Evolutionary conservation across 805 yeast species (phyloP), one percentile per base, ranked within the genome.

Genomic region (Candida sonorensis): DNA sequence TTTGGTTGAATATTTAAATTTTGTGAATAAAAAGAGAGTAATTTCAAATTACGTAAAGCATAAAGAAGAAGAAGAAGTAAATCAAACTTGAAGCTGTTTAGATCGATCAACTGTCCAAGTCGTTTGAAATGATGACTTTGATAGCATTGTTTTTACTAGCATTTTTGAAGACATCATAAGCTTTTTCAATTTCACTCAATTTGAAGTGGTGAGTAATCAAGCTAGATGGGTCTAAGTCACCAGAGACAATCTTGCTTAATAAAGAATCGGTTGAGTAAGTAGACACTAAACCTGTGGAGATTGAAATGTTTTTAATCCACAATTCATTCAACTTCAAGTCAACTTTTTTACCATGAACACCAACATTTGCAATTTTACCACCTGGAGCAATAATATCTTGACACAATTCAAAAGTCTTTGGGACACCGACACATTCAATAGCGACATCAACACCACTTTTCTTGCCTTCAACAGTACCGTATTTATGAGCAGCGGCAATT

Each of bases 361-460:
- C 83, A 26, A 77, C 75, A 51, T 77, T 80, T 17, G 81, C 81
- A 41, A 71, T 68, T 37, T 77, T 66, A 17, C 82, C 83, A 37
- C 81, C 81, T 27, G 75, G 67, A 16, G 66, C 58, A 39, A 75
- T 66, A 22, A 71, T 61, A 18, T 66, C 65, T 36, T 77, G 71
- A 41, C 80, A 79, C 40, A 72, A 57, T 44, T 72, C 69, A 50
- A 77, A 75, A 33, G 82, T 75, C 23, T 61, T 59, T 37, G 77
- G 77, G 27, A 79, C 67, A 48, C 82, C 86, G 19, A 80, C 80
- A 53, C 82, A 73, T 56, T 76, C 72, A 41, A 67, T 67, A 27
- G 70, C 83, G 50, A 75, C 77, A 38, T 77, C 80, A 13, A 75
- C 82, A 42, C 73, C 74, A 8, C 77, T 68, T 20, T 53, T 50